phyloP scores from a whole-genome alignment of 495 filamentous ascomycete genomes.

The Penicillium manginii region DNA sequence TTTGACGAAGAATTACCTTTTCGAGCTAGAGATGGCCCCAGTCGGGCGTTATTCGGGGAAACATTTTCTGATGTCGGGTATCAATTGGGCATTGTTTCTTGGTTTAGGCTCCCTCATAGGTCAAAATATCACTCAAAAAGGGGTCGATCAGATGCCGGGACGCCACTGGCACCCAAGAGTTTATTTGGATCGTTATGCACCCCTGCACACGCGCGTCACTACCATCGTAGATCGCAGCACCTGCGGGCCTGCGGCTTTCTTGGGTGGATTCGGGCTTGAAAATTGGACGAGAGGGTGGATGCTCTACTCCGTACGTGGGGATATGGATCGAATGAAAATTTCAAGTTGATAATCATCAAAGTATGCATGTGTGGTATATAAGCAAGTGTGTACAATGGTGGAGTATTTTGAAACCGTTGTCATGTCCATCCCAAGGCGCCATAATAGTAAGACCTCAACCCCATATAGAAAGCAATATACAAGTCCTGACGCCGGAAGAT shows the following conservation, averaged over 20 bases:
- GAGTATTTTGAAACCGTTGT: conserved; percentile 7
- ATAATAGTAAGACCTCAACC: conserved; percentile 11
- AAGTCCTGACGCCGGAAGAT: conserved; percentile 21
- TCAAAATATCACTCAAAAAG: conserved; percentile 5
- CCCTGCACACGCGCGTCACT: not conserved
- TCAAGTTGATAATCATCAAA: conserved; percentile 5
- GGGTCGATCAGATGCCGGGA: conserved; percentile 1
- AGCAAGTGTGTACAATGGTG: conserved; percentile 19
- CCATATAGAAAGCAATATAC: conserved; percentile 25
- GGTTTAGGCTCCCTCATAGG: not conserved
- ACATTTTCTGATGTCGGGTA: conserved; percentile 13
- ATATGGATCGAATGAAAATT: not conserved
- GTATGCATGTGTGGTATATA: conserved; percentile 19
- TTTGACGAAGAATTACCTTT: not conserved
- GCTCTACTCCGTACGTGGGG: not conserved
- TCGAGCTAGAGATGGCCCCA: conserved; percentile 1
- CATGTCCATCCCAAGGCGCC: conserved; percentile 12
- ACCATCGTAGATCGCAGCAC: not conserved
- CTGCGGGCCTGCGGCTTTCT: not conserved
- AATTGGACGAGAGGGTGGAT: not conserved
- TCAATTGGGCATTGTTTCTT: conserved; percentile 16
- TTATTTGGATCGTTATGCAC: conserved; percentile 3
- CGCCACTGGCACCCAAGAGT: conserved; percentile 3
- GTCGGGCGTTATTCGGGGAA: conserved; percentile 1
- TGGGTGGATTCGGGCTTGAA: not conserved